These are phyloP conservation scores for Cercospora sp. DNA, from an alignment of 2,329 filamentous ascomycete genomes.

Conservation along the genomic window DNA sequence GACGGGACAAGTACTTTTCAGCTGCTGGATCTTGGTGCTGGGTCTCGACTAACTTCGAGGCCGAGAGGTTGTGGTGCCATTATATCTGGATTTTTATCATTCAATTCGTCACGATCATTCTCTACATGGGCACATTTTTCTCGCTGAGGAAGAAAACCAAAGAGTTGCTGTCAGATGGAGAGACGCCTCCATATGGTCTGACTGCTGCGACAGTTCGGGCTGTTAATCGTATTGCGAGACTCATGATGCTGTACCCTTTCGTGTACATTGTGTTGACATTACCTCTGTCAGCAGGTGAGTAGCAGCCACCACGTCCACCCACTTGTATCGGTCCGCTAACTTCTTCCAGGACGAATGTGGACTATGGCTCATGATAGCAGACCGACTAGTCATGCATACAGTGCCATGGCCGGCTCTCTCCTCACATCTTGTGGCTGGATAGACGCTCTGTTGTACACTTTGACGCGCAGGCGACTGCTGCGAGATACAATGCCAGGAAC, in stretches of 20 bases:
- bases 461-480: slow-evolving; percentile 58
- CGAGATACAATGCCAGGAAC: slow-evolving; percentile 40
- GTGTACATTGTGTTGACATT: slow-evolving; percentile 70
- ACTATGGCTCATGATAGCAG: slow-evolving; percentile 56
- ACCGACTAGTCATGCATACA: slow-evolving; percentile 41
- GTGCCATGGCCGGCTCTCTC: slow-evolving; percentile 56
- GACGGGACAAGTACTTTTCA: slow-evolving; percentile 53
- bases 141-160: slow-evolving; percentile 35
- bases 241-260: slow-evolving; percentile 66
- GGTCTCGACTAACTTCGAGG: slow-evolving; percentile 58
- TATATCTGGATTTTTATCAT: slow-evolving; percentile 65
- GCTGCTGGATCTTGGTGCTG: slow-evolving; percentile 66
- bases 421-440: slow-evolving; percentile 61
- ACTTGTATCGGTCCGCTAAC: background rate
- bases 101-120: slow-evolving; percentile 53
- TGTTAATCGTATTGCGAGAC: slow-evolving; percentile 50
- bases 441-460: slow-evolving; percentile 59
- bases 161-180: slow-evolving; percentile 22
- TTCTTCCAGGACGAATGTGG: slow-evolving; percentile 56
- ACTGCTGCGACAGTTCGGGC: slow-evolving; percentile 32
- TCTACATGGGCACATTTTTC: slow-evolving; percentile 47
- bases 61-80: slow-evolving; percentile 53
- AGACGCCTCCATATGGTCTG: slow-evolving; percentile 18
- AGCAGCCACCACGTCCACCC: background rate
- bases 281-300: slow-evolving; percentile 56